phyloP scores from a whole-genome alignment of 306 rosid species.

The Inga leiocalycina region DNA sequence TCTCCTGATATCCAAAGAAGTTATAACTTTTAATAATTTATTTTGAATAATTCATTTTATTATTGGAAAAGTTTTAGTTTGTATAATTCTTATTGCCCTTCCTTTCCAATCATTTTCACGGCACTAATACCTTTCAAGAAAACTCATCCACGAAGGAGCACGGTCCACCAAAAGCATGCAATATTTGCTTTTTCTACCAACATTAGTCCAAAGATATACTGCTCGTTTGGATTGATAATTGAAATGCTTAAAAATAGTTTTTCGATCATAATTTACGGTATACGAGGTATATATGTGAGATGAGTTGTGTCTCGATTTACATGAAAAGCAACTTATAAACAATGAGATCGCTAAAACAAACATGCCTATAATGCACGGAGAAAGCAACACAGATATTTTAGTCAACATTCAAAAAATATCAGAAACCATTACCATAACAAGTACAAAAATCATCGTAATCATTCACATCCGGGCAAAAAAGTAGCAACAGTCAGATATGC shows the following conservation, averaged over 20 bases:
- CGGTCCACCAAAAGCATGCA: slow-evolving; percentile 29
- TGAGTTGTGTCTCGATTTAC: no score
- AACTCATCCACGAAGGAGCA: slow-evolving; percentile 36
- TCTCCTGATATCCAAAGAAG: background rate
- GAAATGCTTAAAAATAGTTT: no score
- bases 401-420: slow-evolving; percentile 20
- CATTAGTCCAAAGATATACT: background rate
- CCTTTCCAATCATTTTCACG: background rate
- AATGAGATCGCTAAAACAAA: no score
- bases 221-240: no score
- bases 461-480: slow-evolving; percentile 10
- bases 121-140: slow-evolving; percentile 4
- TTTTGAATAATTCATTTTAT: no score
- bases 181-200: background rate
- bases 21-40: no score
- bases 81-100: background rate
- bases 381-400: slow-evolving; percentile 36
- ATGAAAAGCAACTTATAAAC: no score
- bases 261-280: no score
- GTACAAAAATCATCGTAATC: slow-evolving; percentile 35
- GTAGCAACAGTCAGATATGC: background rate
- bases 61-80: background rate
- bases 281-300: no score
- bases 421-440: background rate
- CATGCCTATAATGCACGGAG: background rate